These are phyloP conservation scores for Penicilliopsis zonata DNA, from an alignment of 495 filamentous ascomycete species.

Conservation along the genomic window DNA sequence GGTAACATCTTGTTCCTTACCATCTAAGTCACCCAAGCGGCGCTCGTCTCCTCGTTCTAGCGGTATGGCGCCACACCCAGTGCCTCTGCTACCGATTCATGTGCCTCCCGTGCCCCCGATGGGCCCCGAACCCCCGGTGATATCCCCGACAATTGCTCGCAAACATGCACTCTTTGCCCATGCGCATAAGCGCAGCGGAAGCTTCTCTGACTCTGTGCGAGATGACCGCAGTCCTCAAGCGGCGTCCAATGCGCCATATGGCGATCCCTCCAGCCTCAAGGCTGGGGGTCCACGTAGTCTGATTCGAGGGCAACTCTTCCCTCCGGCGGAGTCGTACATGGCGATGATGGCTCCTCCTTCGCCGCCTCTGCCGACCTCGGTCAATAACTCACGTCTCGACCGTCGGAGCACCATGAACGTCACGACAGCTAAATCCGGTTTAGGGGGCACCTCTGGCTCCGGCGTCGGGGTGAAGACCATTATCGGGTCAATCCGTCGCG, in stretches of 20 bases:
- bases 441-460: conserved; percentile 19
- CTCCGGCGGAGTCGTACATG: conserved; percentile 65
- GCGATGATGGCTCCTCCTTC: conserved; percentile 54
- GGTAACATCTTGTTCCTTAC: conserved; percentile 75
- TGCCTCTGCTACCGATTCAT: conserved; percentile 26
- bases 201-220: conserved; percentile 78
- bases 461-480: conserved; percentile 71
- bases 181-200: conserved; percentile 59
- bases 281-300: conserved; percentile 68
- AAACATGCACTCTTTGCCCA: conserved; percentile 31
- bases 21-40: conserved; percentile 45
- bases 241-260: conserved; percentile 24
- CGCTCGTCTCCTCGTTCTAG: conserved; percentile 26
- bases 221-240: conserved; percentile 53
- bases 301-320: conserved; percentile 69
- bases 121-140: conserved; percentile 18
- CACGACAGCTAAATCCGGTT: no score
- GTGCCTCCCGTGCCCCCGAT: conserved; percentile 7
- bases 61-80: conserved; percentile 51
- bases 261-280: conserved; percentile 34
- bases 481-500: conserved; percentile 78
- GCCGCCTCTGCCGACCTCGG: conserved; percentile 29
- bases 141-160: conserved; percentile 15
- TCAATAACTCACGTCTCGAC: conserved; percentile 10
- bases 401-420: conserved; percentile 23